Conservation (phyloP, 164 flowering plant genomes). For the Vitis rupestris region DNA sequence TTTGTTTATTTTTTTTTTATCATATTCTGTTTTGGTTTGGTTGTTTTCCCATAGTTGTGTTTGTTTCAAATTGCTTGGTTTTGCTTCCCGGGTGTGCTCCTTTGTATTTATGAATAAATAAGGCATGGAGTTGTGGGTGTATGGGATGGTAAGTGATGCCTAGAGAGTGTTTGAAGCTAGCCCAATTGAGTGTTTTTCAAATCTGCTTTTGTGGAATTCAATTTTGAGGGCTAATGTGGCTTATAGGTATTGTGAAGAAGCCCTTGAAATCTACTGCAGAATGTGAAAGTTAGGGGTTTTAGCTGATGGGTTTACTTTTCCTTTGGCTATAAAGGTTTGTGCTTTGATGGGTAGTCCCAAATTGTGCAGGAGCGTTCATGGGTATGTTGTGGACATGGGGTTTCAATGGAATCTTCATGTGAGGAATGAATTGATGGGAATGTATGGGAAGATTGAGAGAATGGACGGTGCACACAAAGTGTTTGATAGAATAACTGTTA, state of each 20-base stretch:
- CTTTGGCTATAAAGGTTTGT: constrained; percentile 65
- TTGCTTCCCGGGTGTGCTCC: too few relatives aligned
- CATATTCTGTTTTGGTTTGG: too few relatives aligned
- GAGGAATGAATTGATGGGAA: constrained; percentile 55
- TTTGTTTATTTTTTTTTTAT: too few relatives aligned
- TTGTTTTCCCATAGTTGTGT: too few relatives aligned
- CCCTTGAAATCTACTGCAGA: constrained; percentile 38
- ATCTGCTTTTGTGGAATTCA: constrained; percentile 63
- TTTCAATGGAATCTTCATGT: constrained; percentile 55
- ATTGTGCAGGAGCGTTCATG: constrained; percentile 43
- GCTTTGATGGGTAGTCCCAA: constrained; percentile 24
- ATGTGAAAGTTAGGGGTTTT: constrained; percentile 43
- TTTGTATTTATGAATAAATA: too few relatives aligned
- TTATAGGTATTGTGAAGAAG: constrained; percentile 33
- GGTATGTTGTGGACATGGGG: constrained; percentile 49
- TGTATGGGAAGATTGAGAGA: constrained; percentile 56
- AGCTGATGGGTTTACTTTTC: constrained; percentile 71
- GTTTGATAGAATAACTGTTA: constrained; percentile 61
- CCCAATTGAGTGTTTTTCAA: constrained; percentile 1
- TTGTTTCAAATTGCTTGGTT: too few relatives aligned
- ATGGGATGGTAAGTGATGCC: too few relatives aligned
- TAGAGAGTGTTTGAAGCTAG: too few relatives aligned
- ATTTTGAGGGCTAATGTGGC: constrained; percentile 60
- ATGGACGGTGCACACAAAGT: constrained; percentile 45
- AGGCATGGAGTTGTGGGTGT: too few relatives aligned